Evolutionary conservation across 2,329 filamentous ascomycete genomes (phyloP), one percentile per base, ranked within the genome.

Genomic region (Colletotrichum sublineola): DNA sequence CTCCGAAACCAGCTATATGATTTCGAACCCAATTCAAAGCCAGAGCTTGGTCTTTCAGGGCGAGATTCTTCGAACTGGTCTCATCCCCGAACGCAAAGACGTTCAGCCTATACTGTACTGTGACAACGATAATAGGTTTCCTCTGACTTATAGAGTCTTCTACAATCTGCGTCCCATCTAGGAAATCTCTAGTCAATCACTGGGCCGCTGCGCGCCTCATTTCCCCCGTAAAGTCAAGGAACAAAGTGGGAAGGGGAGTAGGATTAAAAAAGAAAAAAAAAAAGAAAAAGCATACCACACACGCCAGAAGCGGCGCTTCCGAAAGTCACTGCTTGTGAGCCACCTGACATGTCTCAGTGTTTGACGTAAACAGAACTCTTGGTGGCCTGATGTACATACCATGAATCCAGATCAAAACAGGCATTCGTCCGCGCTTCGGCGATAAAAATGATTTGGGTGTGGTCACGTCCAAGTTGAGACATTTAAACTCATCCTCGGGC

Each of bases 381-480:
- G n/a, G 7, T 4, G 11, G 5, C 8, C n/a, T 29, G 31, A 46
- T n/a, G 29, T 46, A 0, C 8, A 7, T 74, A 79, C 84, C 85
- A 71, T 86, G 82, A 20, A 86, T 83, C 83, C 84, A 86, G 14
- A 86, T 71, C 11, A 85, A 60, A 14, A 86, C 83, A 1, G 84
- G 84, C 0, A 84, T 63, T 2, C 71, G 67, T 0, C 36, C 57
- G 5, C 60, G 38, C 0, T 11, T 40, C 0, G 58, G 9, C 3
- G 52, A 14, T 7, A 63, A 15, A 1, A 67, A 63, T 3, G 15
- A 24, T 4, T 40, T 38, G 31, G 78, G 83, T 24, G 76, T 73
- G 5, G 76, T 81, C 4, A 86, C 79, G 31, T 85, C 83, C 2
- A 86, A 44, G 63, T 85, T 86, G 55, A 84, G 73, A 58, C 84